Conservation (phyloP, 768 basidiomycete species). For the Rhodotorula paludigena region DNA sequence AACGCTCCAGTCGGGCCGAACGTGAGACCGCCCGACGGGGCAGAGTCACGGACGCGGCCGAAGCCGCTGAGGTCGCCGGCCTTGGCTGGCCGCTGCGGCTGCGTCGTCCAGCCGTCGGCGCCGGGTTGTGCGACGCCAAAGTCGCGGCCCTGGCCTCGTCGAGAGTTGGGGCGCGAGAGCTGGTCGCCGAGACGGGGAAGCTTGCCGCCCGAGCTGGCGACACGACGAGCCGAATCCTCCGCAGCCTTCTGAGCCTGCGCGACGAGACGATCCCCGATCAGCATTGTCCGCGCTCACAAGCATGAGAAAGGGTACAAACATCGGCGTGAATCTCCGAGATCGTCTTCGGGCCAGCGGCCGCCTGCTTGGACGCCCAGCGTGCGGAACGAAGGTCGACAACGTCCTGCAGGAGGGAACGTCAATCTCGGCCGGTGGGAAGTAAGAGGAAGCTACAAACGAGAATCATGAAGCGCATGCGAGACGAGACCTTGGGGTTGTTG, state of each 20-base stretch:
- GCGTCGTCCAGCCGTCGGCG: slow-evolving; percentile 78
- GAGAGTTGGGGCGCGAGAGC: slow-evolving; percentile 82
- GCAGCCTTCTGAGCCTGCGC: slow-evolving; percentile 70
- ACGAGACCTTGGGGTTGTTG: slow-evolving; percentile 66
- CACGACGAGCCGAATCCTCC: slow-evolving; percentile 58
- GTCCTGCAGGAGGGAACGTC: slow-evolving; percentile 61
- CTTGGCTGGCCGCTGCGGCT: slow-evolving; percentile 62
- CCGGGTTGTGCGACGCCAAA: slow-evolving; percentile 58
- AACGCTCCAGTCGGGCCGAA: slow-evolving; percentile 86
- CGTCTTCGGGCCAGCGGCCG: slow-evolving; percentile 72
- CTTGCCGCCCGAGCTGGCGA: slow-evolving; percentile 53
- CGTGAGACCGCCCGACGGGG: slow-evolving; percentile 55
- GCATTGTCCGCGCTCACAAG: slow-evolving; percentile 8
- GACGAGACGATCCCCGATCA: slow-evolving; percentile 3
- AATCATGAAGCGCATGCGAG: slow-evolving; percentile 92
- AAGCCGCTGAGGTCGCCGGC: slow-evolving; percentile 82
- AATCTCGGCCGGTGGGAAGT: too few relatives aligned
- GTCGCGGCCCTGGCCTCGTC: slow-evolving; percentile 66
- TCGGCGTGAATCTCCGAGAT: slow-evolving; percentile 82
- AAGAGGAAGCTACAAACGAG: slow-evolving; percentile 57
- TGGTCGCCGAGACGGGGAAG: slow-evolving; percentile 39
- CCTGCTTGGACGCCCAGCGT: slow-evolving; percentile 71
- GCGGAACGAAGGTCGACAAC: slow-evolving; percentile 79
- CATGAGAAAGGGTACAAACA: slow-evolving; percentile 53
- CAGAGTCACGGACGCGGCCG: slow-evolving; percentile 69